Evolutionary conservation across 768 basidiomycete species (phyloP), one percentile per base, ranked within the genome.

Genomic region (Candolleomyces efflorescens): DNA sequence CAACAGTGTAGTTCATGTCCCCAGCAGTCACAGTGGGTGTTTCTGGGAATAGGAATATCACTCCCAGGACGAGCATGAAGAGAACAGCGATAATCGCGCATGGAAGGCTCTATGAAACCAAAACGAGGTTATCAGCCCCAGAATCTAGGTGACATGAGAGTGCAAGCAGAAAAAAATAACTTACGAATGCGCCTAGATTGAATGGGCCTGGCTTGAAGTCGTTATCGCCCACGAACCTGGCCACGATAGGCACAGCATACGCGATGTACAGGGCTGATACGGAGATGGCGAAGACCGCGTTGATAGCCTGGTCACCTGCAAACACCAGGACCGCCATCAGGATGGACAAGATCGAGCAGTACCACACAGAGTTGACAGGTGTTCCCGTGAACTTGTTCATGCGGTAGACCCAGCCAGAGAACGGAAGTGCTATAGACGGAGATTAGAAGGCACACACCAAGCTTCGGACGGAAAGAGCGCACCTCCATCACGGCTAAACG

Each of bases 1-100:
- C 85, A 41, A 85, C 74, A 0, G 83, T 82, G 63, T 90, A 92
- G 69, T 91, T 91, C 89, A 92, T 90, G 53, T 74, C 72, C 11
- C 62, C 56, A 3, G 77, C 68, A 45, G 62, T 66, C 3, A 84
- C 73, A n/a, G 68, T 66, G 13, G 83, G 83, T n/a, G 73, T 76
- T 10, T 78, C 68, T 13, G 86, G 90, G 75, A 89, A 90, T 59
- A 86, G 72, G 71, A 87, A 84, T 0, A 88, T 79, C 32, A 84
- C 64, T 48, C 74, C 65, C 78, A 86, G 81, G 69, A 90, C 86
- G 6, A 64, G 26, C 90, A 92, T 90, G 71, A 83, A 91, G 0
- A 75, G 60, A 6, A 89, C 80, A 7, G 88, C 74, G 5, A 82
- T 72, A 5, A 78, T 54, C 0, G 80, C 85, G n/a, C 87, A 69